Conservation (phyloP, 2,329 filamentous ascomycete species). For the Xylariaceae sp. region DNA sequence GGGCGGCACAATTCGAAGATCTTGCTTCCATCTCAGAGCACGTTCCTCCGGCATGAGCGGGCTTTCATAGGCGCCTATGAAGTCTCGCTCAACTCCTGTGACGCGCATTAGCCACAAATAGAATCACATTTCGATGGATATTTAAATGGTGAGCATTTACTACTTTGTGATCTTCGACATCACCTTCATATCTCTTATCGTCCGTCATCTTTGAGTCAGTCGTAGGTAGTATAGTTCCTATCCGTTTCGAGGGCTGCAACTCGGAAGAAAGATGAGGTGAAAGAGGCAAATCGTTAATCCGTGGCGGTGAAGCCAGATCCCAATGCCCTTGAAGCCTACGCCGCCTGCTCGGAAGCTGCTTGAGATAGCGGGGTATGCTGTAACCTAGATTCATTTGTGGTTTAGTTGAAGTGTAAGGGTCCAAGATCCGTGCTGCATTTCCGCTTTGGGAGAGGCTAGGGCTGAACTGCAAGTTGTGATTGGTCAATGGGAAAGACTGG, state of each 20-base stretch:
- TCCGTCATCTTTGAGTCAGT: not conserved
- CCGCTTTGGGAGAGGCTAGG: no score
- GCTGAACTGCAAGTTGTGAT: no score
- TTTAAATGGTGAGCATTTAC: not conserved
- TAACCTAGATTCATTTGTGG: no score
- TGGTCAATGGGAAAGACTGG: no score
- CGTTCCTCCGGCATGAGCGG: constrained; percentile 28
- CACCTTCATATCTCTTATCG: not conserved
- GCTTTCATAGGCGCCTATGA: constrained; percentile 8
- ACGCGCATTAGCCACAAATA: constrained; percentile 7
- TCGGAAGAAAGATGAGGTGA: not conserved
- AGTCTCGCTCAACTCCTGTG: constrained; percentile 14
- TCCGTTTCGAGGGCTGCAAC: not conserved
- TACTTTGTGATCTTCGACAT: not conserved
- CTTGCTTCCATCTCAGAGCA: constrained; percentile 40
- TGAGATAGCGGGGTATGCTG: not conserved
- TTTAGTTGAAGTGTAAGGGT: no score
- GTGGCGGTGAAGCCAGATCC: no score
- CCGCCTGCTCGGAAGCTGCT: not conserved
- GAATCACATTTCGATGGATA: not conserved
- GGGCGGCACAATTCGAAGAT: constrained; percentile 50
- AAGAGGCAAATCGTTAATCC: not conserved
- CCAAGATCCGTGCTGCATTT: no score
- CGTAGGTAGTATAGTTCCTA: no score
- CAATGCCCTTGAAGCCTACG: not conserved